Base-by-base conservation (phyloP, 2,329 filamentous ascomycete genomes). In the Saccharata proteae region DNA sequence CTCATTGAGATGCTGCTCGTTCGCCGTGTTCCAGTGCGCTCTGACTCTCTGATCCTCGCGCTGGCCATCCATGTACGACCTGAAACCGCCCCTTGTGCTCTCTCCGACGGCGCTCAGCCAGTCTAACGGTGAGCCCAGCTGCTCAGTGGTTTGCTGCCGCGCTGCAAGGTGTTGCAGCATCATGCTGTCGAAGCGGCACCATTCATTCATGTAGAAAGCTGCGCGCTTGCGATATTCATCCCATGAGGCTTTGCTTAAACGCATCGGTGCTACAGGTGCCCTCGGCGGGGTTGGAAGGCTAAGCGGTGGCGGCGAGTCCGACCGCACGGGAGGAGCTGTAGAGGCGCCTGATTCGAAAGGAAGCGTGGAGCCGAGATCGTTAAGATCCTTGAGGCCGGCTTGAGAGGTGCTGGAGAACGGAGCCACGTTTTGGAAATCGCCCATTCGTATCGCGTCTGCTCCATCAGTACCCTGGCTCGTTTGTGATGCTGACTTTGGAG, bases 41-140 rank as follows among this genome's bases (percentile, higher is more conserved):
- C 74, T 61, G 4, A 81, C 69, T 28, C 62, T 59, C 40, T 73
- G 67, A 46, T 85, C 80, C 51, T 81, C 71, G 40, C 69, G 66
- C 34, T 78, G 54, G 48, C 69, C 71, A 21, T 57, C 57, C 36
- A 72, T 50, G 47, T 84, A 84, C 34, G 69, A 65, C 11, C 59
- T 48, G 15, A 76, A 61, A 0, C 69, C 72, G 1, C 64, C 65
- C 31, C 64, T 62, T 3, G 43, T 52, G 2, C 45, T 47, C 38
- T 71, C 67, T 4, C 70, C 69, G 6, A 61, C 54, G 3, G 65
- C 61, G 20, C 60, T 61, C 20, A 74, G 59, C 62, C 70, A 75
- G 20, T 51, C 44, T 9, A 15, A 10, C 19, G 33, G 25, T 7
- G 52, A 1, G 51, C 54, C 38, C 58, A 63, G 16, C 52, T 61